Base-by-base conservation (phyloP, 495 filamentous ascomycete genomes). In the Clohesyomyces aquaticus region DNA sequence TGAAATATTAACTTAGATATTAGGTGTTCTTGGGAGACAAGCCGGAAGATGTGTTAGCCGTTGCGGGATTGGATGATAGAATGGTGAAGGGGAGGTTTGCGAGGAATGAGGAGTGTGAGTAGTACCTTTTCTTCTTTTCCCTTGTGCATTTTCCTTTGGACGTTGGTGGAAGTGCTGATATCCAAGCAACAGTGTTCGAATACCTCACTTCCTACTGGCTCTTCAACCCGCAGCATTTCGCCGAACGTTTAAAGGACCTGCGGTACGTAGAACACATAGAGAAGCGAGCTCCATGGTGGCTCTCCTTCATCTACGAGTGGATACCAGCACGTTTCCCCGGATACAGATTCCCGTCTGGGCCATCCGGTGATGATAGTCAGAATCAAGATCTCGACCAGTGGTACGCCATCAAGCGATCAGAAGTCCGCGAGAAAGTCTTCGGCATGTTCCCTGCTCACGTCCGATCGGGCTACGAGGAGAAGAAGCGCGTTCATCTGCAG, bases 201-300 rank as follows among this genome's bases (percentile, higher is more conserved):
- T 59, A 65, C 26, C 26, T 65, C n/a, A n/a, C 62, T 1, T 23
- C n/a, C 25, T 65, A 32, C 3, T 54, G 41, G 56, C 9, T 66
- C 38, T 66, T 66, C 63, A 54, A 66, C 18, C 63, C 63, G 25
- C 49, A 32, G 28, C 63, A 66, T 41, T 66, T 60, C 25, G 48
- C 48, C 18, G 27, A 32, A 12, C 47, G 63, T 9, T 26, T 66
- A 4, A 23, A 55, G n/a, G 48, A 59, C 16, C 22, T 21, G 11
- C 27, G 60, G 8, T 66, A 38, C 27, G n/a, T 46, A 3, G 18
- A 32, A 4, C 48, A 43, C 19, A 32, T 66, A 0, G 51, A 51
- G 21, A 46, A 65, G 14, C 53, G 55, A 3, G 35, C 49, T 6
- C 19, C 26, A 11, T n/a, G 55, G 6, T 66, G 49, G 48, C 48